phyloP scores from a whole-genome alignment of 305 asterid genomes.

The Fraxinus sp. region DNA sequence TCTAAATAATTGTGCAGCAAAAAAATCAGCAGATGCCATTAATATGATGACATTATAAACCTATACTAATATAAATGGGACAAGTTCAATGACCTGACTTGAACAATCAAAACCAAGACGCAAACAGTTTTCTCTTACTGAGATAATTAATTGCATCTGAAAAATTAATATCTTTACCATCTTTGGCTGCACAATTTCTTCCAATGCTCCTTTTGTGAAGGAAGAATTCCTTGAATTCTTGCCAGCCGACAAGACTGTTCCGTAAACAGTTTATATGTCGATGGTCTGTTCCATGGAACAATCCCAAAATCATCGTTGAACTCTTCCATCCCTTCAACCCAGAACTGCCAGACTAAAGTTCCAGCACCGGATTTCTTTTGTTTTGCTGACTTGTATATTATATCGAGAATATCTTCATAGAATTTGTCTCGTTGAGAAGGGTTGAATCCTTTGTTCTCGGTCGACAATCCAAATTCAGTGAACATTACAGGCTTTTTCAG shows the following conservation, averaged over 20 bases:
- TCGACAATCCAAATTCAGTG: conserved; percentile 89
- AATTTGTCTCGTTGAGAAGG: conserved; percentile 63
- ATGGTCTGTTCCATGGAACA: conserved; percentile 74
- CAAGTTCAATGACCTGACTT: conserved; percentile 14
- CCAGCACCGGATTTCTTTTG: conserved; percentile 74
- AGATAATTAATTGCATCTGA: background rate
- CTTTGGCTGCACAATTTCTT: conserved; percentile 52
- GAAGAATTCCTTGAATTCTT: conserved; percentile 71
- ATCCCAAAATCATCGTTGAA: conserved; percentile 84
- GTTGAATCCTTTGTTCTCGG: conserved; percentile 65
- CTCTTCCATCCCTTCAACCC: conserved; percentile 84
- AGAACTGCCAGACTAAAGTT: conserved; percentile 85
- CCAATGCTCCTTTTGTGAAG: conserved; percentile 59
- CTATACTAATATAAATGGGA: conserved; percentile 26
- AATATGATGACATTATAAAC: conserved; percentile 30
- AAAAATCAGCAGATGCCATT: conserved; percentile 26
- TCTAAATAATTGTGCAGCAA: conserved; percentile 23
- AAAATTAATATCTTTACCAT: conserved; percentile 24
- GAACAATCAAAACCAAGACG: conserved; percentile 29
- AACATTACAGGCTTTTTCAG: conserved; percentile 81
- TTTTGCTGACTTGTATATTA: conserved; percentile 70
- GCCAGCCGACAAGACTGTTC: conserved; percentile 89
- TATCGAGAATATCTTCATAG: conserved; percentile 65
- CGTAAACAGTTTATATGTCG: conserved; percentile 63
- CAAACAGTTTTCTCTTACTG: conserved; percentile 16